phyloP scores from a whole-genome alignment of 2,329 filamentous ascomycete genomes.

The Diplodia mutila region DNA sequence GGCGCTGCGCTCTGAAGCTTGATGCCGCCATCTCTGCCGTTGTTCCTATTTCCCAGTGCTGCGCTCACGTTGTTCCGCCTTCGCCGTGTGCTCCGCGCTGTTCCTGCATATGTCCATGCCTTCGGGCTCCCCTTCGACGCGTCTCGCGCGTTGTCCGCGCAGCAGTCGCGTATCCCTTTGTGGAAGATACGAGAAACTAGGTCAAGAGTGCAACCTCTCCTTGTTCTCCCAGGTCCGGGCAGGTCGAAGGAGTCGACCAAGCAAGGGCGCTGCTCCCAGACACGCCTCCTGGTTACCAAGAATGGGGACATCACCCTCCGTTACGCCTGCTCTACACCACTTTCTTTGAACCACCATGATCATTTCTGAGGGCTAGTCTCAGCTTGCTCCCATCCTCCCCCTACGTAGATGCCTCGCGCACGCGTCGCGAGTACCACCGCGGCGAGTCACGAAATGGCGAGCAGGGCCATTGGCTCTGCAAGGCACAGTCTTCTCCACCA shows the following conservation, averaged over 20 bases:
- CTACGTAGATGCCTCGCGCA: conserved; percentile 24
- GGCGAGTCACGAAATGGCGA: conserved; percentile 25
- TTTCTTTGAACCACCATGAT: conserved; percentile 24
- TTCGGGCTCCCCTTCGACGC: conserved; percentile 19
- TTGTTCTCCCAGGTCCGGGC: conserved; percentile 1
- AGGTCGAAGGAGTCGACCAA: conserved; percentile 13
- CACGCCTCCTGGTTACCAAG: conserved; percentile 26
- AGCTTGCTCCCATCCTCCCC: conserved; percentile 12
- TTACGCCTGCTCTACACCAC: not conserved
- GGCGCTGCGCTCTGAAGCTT: not conserved
- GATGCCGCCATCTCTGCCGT: not conserved
- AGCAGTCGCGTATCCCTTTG: conserved; percentile 20
- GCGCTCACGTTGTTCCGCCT: not conserved
- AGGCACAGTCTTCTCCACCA: conserved; percentile 38
- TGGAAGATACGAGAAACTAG: conserved; percentile 22
- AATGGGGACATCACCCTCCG: conserved; percentile 22
- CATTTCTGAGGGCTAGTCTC: conserved; percentile 19
- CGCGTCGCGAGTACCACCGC: conserved; percentile 24
- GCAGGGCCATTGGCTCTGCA: conserved; percentile 36
- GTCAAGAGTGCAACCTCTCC: conserved; percentile 21
- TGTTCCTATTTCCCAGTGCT: not conserved
- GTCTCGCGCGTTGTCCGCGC: conserved; percentile 24
- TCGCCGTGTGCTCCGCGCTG: conserved; percentile 3
- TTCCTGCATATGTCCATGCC: conserved; percentile 25
- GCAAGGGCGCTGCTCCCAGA: conserved; percentile 23